Conservation (phyloP, 768 basidiomycete species). For the Heimioporus sp. region DNA sequence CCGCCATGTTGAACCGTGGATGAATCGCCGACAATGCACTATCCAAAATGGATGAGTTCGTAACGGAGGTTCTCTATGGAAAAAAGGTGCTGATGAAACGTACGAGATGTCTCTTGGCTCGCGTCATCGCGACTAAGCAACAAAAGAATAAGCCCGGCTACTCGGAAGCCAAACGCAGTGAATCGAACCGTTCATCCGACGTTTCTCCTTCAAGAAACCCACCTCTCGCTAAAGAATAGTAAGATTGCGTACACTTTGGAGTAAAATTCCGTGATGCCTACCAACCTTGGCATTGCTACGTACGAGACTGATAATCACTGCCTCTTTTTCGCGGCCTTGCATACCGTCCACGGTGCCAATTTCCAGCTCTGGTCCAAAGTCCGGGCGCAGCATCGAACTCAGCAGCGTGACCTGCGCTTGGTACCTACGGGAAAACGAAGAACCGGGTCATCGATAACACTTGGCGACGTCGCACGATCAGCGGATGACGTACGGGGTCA, state of each 20-base stretch:
- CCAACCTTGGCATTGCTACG: conserved; percentile 81
- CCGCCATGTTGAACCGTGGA: conserved; percentile 87
- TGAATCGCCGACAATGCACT: conserved; percentile 95
- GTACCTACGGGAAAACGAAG: conserved; percentile 44
- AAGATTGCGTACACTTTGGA: too few species aligned
- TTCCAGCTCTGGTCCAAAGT: conserved; percentile 69
- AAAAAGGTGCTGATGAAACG: conserved; percentile 23
- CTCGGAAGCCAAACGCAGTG: too few species aligned
- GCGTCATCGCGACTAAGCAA: conserved; percentile 79
- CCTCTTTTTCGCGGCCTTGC: conserved; percentile 96
- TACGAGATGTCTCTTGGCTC: conserved; percentile 85
- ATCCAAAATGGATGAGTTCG: background rate
- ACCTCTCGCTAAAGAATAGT: conserved; percentile 66
- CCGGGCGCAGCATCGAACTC: conserved; percentile 68
- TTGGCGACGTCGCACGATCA: background rate
- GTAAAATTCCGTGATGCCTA: too few species aligned
- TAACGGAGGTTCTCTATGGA: too few species aligned
- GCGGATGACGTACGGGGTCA: conserved; percentile 64
- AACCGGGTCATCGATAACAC: background rate
- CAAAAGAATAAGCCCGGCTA: background rate
- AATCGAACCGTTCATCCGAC: conserved; percentile 76
- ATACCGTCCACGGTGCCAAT: conserved; percentile 96
- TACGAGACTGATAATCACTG: conserved; percentile 89
- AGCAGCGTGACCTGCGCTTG: conserved; percentile 92
- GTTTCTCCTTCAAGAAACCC: conserved; percentile 91